Conservation (phyloP, 139 green algal species). For the Micractinium sp. region DNA sequence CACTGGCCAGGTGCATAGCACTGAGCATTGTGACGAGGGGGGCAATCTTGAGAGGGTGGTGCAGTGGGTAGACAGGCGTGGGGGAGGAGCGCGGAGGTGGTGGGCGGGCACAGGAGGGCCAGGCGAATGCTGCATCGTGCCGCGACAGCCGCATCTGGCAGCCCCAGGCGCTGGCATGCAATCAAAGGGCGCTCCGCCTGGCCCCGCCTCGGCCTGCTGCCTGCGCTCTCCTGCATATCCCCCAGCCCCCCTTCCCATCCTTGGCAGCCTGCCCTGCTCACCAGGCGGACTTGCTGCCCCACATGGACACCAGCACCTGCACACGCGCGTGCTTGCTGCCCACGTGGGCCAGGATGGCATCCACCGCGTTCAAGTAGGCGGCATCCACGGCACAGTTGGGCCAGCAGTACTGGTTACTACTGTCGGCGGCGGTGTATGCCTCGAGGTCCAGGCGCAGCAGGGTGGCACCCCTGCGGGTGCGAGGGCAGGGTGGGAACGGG, state of each 20-base stretch:
- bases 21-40: too few species aligned
- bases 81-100: too few species aligned
- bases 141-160: too few species aligned
- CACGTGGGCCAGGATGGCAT: background rate
- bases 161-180: too few species aligned
- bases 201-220: too few species aligned
- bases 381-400: background rate
- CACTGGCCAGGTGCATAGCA: background rate
- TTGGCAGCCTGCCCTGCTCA: background rate
- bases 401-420: background rate
- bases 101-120: too few species aligned
- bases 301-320: background rate
- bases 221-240: too few species aligned
- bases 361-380: background rate
- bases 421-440: background rate
- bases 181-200: too few species aligned
- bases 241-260: background rate
- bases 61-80: too few species aligned
- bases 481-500: background rate
- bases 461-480: background rate
- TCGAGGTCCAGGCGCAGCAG: conserved; percentile 2
- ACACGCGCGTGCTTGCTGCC: background rate
- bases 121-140: too few species aligned
- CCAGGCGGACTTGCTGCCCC: background rate
- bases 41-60: too few species aligned